Percentiles rank a stretch among this genome's conserved stretches.
Conservation (phyloP, 169 alveolate genomes). For the Plasmodium chabaudi region DNA sequence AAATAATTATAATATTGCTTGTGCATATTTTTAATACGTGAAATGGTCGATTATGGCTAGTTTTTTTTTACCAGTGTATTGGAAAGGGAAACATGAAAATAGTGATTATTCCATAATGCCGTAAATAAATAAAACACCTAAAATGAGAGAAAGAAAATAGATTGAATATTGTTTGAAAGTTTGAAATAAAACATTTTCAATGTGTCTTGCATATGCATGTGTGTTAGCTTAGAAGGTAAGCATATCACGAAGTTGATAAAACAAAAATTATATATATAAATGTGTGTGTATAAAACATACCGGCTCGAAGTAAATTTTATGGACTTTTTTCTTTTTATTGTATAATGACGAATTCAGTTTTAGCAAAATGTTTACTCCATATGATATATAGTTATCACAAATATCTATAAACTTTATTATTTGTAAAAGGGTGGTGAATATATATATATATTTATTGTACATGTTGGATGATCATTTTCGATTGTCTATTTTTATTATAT, state of each 20-base stretch:
- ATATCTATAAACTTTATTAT: conserved; percentile 55
- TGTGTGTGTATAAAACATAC: conserved; percentile 2
- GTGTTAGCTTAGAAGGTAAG: background rate
- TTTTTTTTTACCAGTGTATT: conserved; percentile 60
- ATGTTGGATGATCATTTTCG: background rate
- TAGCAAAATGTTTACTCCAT: conserved; percentile 38
- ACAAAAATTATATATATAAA: background rate
- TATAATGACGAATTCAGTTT: conserved; percentile 31
- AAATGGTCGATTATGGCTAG: conserved; percentile 7
- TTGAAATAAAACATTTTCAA: background rate
- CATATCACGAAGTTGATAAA: background rate
- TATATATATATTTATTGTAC: background rate
- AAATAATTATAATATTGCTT: background rate
- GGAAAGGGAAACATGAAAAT: conserved; percentile 56
- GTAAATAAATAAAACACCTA: conserved; percentile 56
- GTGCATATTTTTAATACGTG: too few species aligned
- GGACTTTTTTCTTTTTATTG: conserved; percentile 56
- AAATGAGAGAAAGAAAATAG: background rate
- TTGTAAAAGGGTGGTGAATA: background rate
- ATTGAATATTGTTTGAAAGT: background rate
- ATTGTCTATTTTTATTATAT: background rate
- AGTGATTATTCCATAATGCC: conserved; percentile 66
- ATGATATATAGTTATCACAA: conserved; percentile 37
- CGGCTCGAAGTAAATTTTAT: conserved; percentile 65
- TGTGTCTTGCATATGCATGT: background rate